Evolutionary conservation across 2,329 filamentous ascomycete species (phyloP), one percentile per base, ranked within the genome.

Genomic region (Calcarisporium arbuscula): DNA sequence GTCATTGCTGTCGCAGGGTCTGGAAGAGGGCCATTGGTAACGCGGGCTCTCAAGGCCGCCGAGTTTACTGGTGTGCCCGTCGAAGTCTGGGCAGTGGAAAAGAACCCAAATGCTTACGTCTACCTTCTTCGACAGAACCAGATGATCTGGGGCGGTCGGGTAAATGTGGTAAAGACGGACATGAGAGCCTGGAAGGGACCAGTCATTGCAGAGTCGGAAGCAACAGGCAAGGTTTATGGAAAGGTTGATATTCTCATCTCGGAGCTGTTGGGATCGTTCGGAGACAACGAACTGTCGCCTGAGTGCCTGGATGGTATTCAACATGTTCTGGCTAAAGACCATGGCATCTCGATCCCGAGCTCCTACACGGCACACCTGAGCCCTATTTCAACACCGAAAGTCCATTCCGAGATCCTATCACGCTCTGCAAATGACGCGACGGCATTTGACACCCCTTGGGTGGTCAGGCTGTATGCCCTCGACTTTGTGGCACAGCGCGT

Each of bases 111-210:
- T 53, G 92, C 92, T 1, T 96, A 90, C 55, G 89, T 98, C 6
- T 80, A 95, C 45, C 75, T 98, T 3, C 79, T 95, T 42, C 75
- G 85, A 17, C 87, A 94, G 53, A 96, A 96, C 52, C 71, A 81
- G 44, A 76, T 72, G 14, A 71, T 79, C n/a, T 98, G 92, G 92
- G 72, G 68, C 38, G 78, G 80, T 16, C 74, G 73, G 34, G 90
- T 95, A 15, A 89, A 81, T 2, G 77, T 98, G 20, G 82, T 96
- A 45, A 94, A 95, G 63, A 94, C 88, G 1, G 92, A 98, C 57
- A 98, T 98, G 92, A 81, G 92, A 31, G 82, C 82, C 40, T 98
- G 94, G 94, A 84, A 85, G 50, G 94, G 94, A 0, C 90, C 90
- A 2, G 54, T 75, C 1, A 52, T 72, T 14, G 62, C 65, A 32